Evolutionary conservation across 441 rosid species (phyloP).

Genomic region (California macrophylla): DNA sequence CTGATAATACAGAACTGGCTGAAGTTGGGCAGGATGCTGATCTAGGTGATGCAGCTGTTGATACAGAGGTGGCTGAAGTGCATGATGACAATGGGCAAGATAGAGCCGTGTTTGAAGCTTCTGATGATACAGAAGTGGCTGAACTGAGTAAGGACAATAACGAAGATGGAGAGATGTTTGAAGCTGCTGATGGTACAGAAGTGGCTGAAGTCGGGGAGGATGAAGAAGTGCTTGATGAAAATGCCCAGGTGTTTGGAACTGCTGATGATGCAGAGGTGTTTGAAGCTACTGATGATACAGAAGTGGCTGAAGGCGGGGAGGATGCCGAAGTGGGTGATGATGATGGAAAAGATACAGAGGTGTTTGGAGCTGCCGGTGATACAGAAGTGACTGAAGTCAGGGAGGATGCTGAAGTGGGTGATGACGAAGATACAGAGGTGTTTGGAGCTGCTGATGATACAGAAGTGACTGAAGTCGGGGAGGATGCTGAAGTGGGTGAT

Average conservation of each 20-base stretch:
- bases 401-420: constrained; percentile 4
- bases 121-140: too few species aligned
- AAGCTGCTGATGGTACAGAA: too few species aligned
- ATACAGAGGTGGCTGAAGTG: too few species aligned
- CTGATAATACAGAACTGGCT: constrained; percentile 1
- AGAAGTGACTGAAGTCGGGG: constrained; percentile 18
- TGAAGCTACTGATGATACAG: constrained; percentile 17
- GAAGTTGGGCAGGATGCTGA: background rate
- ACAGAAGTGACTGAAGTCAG: constrained; percentile 14
- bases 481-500: background rate
- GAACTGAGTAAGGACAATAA: too few species aligned
- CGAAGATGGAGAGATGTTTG: too few species aligned
- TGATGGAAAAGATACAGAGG: constrained; percentile 5
- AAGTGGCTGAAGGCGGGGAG: constrained; percentile 18
- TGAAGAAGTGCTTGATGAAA: too few species aligned
- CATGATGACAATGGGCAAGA: too few species aligned
- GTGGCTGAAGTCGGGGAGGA: too few species aligned
- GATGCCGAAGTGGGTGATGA: background rate
- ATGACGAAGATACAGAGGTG: constrained; percentile 5
- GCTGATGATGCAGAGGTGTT: too few species aligned
- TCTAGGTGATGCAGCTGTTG: too few species aligned
- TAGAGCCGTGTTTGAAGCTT: too few species aligned
- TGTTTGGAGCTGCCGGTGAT: constrained; percentile 13
- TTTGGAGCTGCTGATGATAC: constrained; percentile 15
- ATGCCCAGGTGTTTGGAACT: too few species aligned